phyloP scores from a whole-genome alignment of 2,329 filamentous ascomycete genomes.

The Phialophora expanda region DNA sequence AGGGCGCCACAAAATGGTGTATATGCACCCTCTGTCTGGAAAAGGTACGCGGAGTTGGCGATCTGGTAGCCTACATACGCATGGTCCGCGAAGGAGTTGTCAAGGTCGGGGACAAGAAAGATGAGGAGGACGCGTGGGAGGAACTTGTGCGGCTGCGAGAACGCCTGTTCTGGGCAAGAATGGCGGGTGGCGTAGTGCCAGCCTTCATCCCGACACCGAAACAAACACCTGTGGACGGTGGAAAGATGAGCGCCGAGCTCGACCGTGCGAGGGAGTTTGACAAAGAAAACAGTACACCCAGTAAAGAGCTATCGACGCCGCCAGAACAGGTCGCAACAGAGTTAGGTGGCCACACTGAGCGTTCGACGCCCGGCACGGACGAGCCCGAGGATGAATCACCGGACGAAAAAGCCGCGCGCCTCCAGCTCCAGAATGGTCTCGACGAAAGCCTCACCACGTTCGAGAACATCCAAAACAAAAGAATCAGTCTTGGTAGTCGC shows the following conservation, averaged over 20 bases:
- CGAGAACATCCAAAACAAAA: slow-evolving; percentile 34
- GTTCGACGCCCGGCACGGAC: slow-evolving; percentile 20
- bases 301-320: not conserved
- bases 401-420: slow-evolving; percentile 24
- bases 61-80: slow-evolving; percentile 87
- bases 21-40: slow-evolving; percentile 86
- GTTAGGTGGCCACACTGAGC: not conserved
- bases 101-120: slow-evolving; percentile 72
- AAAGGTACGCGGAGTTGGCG: slow-evolving; percentile 84
- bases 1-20: slow-evolving; percentile 85
- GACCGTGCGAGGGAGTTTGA: slow-evolving; percentile 13
- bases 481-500: slow-evolving; percentile 18
- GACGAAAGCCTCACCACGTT: slow-evolving; percentile 39
- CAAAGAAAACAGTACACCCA: slow-evolving; percentile 25
- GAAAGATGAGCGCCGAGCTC: slow-evolving; percentile 22
- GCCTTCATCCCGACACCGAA: slow-evolving; percentile 48
- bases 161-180: slow-evolving; percentile 94
- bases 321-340: slow-evolving; percentile 6
- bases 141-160: slow-evolving; percentile 88
- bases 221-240: slow-evolving; percentile 29
- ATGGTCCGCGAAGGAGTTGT: slow-evolving; percentile 93
- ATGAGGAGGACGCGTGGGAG: slow-evolving; percentile 90
- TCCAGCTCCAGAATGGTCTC: slow-evolving; percentile 35
- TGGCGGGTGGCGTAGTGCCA: slow-evolving; percentile 89
- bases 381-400: slow-evolving; percentile 20